These are phyloP conservation scores for Lolium rigidum DNA, from an alignment of 176 grass and related monocot genomes.

Conservation along the genomic window DNA sequence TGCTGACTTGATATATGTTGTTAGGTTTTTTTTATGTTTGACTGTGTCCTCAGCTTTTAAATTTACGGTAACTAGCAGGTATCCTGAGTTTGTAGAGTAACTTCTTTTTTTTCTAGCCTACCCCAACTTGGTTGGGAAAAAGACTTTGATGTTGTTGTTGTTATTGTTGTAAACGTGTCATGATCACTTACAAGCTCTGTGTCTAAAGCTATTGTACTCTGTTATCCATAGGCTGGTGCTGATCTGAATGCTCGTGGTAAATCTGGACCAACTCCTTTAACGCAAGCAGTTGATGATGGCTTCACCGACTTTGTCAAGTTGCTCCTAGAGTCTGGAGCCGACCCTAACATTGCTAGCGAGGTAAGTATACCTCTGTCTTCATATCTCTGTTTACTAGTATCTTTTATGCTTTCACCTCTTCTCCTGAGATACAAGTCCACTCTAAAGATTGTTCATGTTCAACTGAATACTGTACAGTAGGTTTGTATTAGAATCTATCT, in stretches of 20 bases:
- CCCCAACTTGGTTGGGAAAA: too few species aligned
- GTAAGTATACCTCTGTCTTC: conserved; percentile 23
- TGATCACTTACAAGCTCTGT: neutral
- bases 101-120: too few species aligned
- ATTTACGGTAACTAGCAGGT: neutral
- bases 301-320: conserved; percentile 44
- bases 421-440: conserved; percentile 1
- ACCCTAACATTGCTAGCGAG: conserved; percentile 47
- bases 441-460: neutral
- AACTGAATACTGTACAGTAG: neutral
- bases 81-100: neutral
- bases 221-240: conserved; percentile 51
- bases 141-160: too few species aligned
- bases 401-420: neutral
- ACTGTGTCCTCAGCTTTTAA: neutral
- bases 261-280: conserved; percentile 32
- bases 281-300: conserved; percentile 24
- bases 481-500: neutral
- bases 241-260: conserved; percentile 39
- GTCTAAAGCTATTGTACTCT: neutral
- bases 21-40: neutral
- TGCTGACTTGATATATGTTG: neutral
- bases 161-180: neutral
- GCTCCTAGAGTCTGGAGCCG: conserved; percentile 55
- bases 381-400: neutral